Conservation (phyloP, 73 alveolate species). For the Tetrahymena borealis region DNA sequence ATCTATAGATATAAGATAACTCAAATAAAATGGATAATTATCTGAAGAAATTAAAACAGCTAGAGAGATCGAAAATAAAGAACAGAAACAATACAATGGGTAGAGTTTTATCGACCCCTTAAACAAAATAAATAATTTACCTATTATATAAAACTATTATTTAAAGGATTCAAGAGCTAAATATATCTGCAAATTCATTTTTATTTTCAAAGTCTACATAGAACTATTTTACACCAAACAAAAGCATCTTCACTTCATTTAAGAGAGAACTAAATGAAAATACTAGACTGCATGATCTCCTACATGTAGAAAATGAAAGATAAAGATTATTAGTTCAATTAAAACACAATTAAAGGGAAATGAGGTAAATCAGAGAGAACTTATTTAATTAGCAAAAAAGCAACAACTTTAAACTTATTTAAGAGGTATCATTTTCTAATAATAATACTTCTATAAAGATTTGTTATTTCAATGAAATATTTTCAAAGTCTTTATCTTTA, state of each 20-base stretch:
- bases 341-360: neutral
- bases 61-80: neutral
- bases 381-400: neutral
- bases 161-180: neutral
- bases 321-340: neutral
- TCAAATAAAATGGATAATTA: neutral
- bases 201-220: neutral
- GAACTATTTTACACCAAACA: neutral
- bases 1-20: neutral
- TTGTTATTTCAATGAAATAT: neutral
- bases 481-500: too few species aligned
- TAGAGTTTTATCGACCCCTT: too few species aligned
- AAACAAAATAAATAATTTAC: too few species aligned
- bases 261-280: neutral
- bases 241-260: neutral
- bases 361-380: neutral
- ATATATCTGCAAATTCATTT: neutral
- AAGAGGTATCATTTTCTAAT: too few species aligned
- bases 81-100: too few species aligned
- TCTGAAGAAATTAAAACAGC: neutral
- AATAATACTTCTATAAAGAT: neutral
- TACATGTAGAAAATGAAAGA: neutral
- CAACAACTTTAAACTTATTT: neutral
- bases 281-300: neutral
- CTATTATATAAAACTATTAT: neutral